Conservation (phyloP, 2,329 filamentous ascomycete genomes). For the Xylaria sp. region DNA sequence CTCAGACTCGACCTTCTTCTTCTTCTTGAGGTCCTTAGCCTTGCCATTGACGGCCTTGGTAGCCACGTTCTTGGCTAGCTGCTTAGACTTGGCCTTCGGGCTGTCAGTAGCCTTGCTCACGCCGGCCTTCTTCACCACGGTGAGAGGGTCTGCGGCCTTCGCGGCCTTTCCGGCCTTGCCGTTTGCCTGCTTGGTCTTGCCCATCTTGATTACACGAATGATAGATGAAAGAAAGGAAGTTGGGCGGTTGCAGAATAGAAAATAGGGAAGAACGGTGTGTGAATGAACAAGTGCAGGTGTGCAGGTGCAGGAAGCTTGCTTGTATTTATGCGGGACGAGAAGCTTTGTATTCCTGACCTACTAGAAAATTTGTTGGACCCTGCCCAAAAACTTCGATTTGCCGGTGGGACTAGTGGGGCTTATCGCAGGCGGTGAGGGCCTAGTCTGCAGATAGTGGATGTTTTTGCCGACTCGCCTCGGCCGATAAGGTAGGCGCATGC, state of each 20-base stretch:
- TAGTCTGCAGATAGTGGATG: neutral
- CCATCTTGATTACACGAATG: conserved; percentile 61
- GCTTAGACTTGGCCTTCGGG: conserved; percentile 74
- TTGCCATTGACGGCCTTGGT: conserved; percentile 56
- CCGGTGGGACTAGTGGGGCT: conserved; percentile 41
- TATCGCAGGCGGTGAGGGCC: conserved; percentile 45
- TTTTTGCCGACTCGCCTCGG: too few species aligned
- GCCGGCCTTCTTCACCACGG: conserved; percentile 71
- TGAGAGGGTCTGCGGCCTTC: conserved; percentile 62
- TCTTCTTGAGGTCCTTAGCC: conserved; percentile 53
- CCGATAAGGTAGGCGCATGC: too few species aligned
- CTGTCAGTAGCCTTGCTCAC: conserved; percentile 74
- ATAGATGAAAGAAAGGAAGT: conserved; percentile 31
- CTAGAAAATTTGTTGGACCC: conserved; percentile 38
- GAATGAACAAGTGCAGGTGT: conserved; percentile 5
- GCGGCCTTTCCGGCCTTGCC: conserved; percentile 58
- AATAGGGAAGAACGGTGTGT: conserved; percentile 9
- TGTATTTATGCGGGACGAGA: conserved; percentile 41
- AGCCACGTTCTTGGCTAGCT: conserved; percentile 68
- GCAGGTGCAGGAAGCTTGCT: conserved; percentile 15
- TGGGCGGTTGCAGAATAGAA: neutral
- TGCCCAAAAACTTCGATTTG: conserved; percentile 44
- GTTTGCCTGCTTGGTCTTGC: conserved; percentile 73
- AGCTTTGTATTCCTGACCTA: conserved; percentile 37
- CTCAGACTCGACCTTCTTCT: conserved; percentile 54